phyloP scores from a whole-genome alignment of 352 stramenopile genomes.

The Phytophthora citricola region DNA sequence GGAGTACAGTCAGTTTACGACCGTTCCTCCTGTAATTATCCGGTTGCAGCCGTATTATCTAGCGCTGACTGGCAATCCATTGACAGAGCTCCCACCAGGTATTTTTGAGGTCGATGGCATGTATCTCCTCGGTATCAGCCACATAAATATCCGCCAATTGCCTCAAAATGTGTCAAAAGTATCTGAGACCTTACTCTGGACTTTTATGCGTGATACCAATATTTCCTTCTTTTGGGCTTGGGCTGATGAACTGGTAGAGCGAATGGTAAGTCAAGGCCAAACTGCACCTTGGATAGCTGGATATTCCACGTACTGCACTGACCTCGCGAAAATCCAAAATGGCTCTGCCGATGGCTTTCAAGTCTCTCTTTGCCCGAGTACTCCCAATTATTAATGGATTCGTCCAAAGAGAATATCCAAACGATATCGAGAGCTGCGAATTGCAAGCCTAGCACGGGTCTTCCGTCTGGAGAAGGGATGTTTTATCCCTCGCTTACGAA shows the following conservation, averaged over 20 bases:
- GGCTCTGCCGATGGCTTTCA: not conserved
- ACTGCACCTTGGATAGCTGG: slow-evolving; percentile 17
- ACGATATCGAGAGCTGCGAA: slow-evolving; percentile 5
- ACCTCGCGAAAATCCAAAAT: slow-evolving; percentile 12
- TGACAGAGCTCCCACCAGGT: slow-evolving; percentile 19
- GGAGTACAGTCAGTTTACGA: slow-evolving; percentile 29
- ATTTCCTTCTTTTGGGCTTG: slow-evolving; percentile 26
- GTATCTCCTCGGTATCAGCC: slow-evolving; percentile 23
- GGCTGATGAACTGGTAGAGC: slow-evolving; percentile 16
- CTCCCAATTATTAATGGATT: not conserved
- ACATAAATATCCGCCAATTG: slow-evolving; percentile 27
- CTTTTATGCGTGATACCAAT: slow-evolving; percentile 16
- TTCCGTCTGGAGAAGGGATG: not conserved
- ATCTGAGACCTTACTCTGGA: slow-evolving; percentile 3
- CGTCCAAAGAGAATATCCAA: not conserved
- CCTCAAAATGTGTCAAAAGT: slow-evolving; percentile 23
- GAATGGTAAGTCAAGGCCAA: slow-evolving; percentile 2
- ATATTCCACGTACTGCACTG: slow-evolving; percentile 15
- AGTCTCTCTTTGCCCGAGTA: not conserved
- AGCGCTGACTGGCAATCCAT: slow-evolving; percentile 37
- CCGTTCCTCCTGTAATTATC: slow-evolving; percentile 20
- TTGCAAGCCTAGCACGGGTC: not conserved
- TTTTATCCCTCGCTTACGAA: slow-evolving; percentile 25
- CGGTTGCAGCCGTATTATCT: slow-evolving; percentile 29
- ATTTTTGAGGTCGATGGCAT: slow-evolving; percentile 30